A percentile compares a stretch with the other conserved stretches of the same genome.
These are phyloP conservation scores for Dovyalis caffra DNA, from an alignment of 345 rosid species.

Conservation along the genomic window DNA sequence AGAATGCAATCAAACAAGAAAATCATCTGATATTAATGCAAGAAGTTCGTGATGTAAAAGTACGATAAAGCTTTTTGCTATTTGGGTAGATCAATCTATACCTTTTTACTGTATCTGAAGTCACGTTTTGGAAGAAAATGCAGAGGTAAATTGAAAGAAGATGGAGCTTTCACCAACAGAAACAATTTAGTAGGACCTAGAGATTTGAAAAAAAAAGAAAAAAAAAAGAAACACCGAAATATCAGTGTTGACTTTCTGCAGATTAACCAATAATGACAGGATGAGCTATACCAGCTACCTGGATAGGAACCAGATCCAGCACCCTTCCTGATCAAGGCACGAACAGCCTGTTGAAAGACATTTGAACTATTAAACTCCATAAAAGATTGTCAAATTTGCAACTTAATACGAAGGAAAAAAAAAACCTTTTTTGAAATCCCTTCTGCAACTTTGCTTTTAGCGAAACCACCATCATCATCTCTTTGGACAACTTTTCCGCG, in stretches of 20 bases:
- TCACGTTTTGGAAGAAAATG: slow-evolving; percentile 97
- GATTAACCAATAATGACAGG: not conserved
- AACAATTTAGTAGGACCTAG: slow-evolving; percentile 79
- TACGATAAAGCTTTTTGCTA: not conserved
- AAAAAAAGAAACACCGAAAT: not conserved
- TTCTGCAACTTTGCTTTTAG: slow-evolving; percentile 58
- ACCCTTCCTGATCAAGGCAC: slow-evolving; percentile 69
- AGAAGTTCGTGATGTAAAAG: not conserved
- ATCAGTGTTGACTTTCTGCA: slow-evolving; percentile 12
- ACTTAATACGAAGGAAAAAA: too few species aligned
- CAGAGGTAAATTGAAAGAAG: slow-evolving; percentile 61
- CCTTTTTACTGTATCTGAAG: slow-evolving; percentile 85
- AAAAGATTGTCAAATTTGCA: too few species aligned
- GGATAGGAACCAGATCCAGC: slow-evolving; percentile 79
- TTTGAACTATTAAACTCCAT: not conserved
- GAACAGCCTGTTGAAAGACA: slow-evolving; percentile 53
- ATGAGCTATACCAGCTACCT: slow-evolving; percentile 44
- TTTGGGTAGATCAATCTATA: slow-evolving; percentile 10
- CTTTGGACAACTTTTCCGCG: slow-evolving; percentile 28
- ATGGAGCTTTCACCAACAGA: slow-evolving; percentile 72
- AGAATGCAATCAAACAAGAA: not conserved
- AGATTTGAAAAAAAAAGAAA: slow-evolving; percentile 1
- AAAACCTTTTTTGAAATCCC: slow-evolving; percentile 83
- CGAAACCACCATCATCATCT: slow-evolving; percentile 43
- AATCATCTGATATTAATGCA: not conserved